phyloP scores from a whole-genome alignment of 371 early-diverging fungal species.

The Globomyces sp. region DNA sequence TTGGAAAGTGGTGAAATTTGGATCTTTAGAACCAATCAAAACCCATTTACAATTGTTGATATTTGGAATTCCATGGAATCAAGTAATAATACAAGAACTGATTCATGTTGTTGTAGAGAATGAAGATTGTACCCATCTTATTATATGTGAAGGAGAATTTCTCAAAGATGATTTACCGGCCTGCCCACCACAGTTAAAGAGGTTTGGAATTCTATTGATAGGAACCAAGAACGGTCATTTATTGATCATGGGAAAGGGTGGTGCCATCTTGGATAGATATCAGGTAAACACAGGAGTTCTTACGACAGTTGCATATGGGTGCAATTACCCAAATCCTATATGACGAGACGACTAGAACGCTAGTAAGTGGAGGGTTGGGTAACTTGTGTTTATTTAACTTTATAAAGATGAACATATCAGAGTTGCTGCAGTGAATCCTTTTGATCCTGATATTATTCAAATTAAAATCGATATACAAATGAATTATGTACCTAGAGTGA shows the following conservation, averaged over 20 bases:
- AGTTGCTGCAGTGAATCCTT: constrained; percentile 32
- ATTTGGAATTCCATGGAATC: constrained; percentile 37
- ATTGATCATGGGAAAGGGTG: constrained; percentile 38
- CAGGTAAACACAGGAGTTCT: constrained; percentile 21
- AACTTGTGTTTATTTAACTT: not conserved
- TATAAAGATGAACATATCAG: constrained; percentile 35
- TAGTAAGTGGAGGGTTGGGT: constrained; percentile 40
- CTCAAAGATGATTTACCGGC: constrained; percentile 14
- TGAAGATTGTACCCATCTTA: constrained; percentile 6
- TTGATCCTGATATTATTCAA: constrained; percentile 24
- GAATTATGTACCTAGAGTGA: constrained; percentile 30
- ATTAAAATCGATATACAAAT: constrained; percentile 32
- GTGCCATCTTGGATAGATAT: constrained; percentile 39
- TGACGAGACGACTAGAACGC: constrained; percentile 22
- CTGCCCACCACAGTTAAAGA: constrained; percentile 13
- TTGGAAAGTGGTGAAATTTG: constrained; percentile 50
- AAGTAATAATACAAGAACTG: constrained; percentile 14
- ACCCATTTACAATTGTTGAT: constrained; percentile 48
- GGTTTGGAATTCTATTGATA: constrained; percentile 39
- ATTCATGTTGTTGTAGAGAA: not conserved
- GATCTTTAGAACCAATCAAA: constrained; percentile 40
- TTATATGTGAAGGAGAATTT: constrained; percentile 15
- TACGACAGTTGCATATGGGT: constrained; percentile 37
- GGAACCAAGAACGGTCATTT: constrained; percentile 52
- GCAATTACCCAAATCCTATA: constrained; percentile 33